A percentile compares a stretch with the other conserved stretches of the same genome.
phyloP scores from a whole-genome alignment of 768 basidiomycete genomes.

The Tulasnella sp. region DNA sequence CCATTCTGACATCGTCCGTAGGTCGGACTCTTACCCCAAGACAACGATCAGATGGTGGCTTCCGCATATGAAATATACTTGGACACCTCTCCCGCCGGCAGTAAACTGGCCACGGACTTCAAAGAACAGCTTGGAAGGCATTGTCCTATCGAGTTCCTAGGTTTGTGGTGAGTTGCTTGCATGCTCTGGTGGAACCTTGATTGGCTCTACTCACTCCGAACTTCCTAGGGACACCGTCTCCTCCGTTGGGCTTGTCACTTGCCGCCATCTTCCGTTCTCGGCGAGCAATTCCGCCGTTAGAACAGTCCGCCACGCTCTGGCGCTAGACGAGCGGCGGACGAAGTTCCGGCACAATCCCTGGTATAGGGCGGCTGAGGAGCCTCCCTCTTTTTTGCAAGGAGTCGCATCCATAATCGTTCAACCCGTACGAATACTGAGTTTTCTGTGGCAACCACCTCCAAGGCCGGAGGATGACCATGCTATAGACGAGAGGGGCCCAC shows the following conservation, averaged over 20 bases:
- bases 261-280: constrained; percentile 39
- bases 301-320: constrained; percentile 37
- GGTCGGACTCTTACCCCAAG: neutral
- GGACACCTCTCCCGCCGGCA: neutral
- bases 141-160: neutral
- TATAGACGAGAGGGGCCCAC: neutral
- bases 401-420: neutral
- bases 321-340: constrained; percentile 56
- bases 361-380: constrained; percentile 49
- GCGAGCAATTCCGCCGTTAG: constrained; percentile 34
- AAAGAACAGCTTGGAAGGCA: neutral
- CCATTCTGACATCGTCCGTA: neutral
- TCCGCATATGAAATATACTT: neutral
- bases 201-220: neutral
- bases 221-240: neutral
- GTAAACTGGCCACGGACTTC: neutral
- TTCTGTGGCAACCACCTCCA: neutral
- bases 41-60: neutral
- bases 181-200: neutral
- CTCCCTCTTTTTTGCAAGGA: constrained; percentile 34
- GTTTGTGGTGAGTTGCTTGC: neutral
- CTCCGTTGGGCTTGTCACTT: neutral
- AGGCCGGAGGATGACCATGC: neutral
- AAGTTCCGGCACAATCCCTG: constrained; percentile 67
- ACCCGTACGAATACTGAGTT: neutral